Conservation (phyloP, 2,329 filamentous ascomycete species). For the Neopestalotiopsis rosae region DNA sequence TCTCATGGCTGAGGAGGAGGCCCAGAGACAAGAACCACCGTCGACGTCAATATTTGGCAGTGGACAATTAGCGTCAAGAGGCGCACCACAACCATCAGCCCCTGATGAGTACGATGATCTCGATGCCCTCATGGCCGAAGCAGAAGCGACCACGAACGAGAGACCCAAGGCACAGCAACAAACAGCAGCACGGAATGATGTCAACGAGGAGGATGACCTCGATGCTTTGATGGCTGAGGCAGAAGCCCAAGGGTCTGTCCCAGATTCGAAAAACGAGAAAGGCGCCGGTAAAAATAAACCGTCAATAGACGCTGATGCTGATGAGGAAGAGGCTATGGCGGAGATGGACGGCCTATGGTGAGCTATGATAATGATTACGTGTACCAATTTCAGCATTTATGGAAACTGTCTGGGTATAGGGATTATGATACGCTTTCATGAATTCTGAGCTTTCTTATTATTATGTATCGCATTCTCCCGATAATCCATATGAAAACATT, state of each 20-base stretch:
- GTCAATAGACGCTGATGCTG: conserved; percentile 57
- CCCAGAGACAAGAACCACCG: conserved; percentile 10
- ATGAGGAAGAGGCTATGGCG: conserved; percentile 72
- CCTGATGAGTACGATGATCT: conserved; percentile 45
- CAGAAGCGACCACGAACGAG: conserved; percentile 32
- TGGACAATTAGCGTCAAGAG: background rate
- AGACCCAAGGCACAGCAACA: background rate
- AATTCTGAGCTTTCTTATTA: too few relatives aligned
- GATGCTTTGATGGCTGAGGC: conserved; percentile 48
- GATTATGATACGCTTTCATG: too few relatives aligned
- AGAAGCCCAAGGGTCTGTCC: conserved; percentile 34
- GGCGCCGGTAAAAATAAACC: conserved; percentile 18
- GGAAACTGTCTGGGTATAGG: background rate
- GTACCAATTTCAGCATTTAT: background rate
- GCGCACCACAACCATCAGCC: conserved; percentile 17
- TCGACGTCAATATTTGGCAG: conserved; percentile 31
- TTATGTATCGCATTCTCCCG: too few relatives aligned
- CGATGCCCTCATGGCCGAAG: conserved; percentile 48
- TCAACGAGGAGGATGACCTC: conserved; percentile 42
- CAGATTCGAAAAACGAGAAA: conserved; percentile 21
- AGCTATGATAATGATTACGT: background rate
- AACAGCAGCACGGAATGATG: background rate
- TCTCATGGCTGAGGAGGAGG: conserved; percentile 29
- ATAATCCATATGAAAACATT: too few relatives aligned
- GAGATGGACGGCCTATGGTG: conserved; percentile 64